Conservation (phyloP, 148 eudicot species). For the Linanthus parryae region DNA sequence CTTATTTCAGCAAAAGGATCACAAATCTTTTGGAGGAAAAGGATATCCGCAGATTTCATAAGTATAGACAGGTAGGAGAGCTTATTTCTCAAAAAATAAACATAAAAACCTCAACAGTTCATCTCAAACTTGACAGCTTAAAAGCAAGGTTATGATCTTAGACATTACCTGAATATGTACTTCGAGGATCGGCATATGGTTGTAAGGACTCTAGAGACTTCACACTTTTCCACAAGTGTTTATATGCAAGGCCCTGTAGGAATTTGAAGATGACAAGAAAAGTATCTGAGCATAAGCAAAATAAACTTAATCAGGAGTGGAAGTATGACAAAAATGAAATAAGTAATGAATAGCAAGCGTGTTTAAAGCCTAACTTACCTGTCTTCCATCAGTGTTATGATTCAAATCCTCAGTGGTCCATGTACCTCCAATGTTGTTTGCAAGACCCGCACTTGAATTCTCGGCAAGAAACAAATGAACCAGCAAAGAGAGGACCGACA, state of each 20-base stretch:
- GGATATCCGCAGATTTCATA: no score
- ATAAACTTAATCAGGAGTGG: not conserved
- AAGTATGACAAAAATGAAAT: not conserved
- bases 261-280: conserved; percentile 11
- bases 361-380: conserved; percentile 18
- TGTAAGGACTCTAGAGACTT: conserved; percentile 54
- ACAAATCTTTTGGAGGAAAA: no score
- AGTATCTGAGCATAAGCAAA: no score
- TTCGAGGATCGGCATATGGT: conserved; percentile 68
- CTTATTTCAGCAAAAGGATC: no score
- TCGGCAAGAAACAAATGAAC: conserved; percentile 59
- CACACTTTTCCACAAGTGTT: conserved; percentile 66
- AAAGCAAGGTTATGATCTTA: not conserved
- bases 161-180: conserved; percentile 58
- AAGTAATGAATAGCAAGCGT: not conserved
- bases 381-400: conserved; percentile 24
- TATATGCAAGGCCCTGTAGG: conserved; percentile 47
- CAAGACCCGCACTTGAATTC: conserved; percentile 41
- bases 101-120: no score
- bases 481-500: conserved; percentile 44
- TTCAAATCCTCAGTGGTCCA: conserved; percentile 43
- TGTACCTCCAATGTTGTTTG: conserved; percentile 24
- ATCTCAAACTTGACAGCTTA: no score
- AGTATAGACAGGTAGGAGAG: no score
- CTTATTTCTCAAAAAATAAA: no score